Base-by-base conservation (phyloP, 1,284 basidiomycete genomes). In the Sanghuangporus sanghuang region DNA sequence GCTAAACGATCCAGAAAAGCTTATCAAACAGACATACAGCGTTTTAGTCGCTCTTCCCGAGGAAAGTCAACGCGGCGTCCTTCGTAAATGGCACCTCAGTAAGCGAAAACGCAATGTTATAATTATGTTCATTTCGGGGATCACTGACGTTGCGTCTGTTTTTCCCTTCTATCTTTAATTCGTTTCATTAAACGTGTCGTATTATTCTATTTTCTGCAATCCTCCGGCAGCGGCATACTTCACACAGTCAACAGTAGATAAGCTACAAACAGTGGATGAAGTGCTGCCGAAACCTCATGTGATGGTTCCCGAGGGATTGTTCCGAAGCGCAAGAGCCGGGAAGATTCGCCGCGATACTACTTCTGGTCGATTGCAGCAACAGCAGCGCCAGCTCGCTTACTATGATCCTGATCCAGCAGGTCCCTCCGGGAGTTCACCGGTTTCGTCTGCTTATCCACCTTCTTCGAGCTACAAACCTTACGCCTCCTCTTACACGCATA, bases 11-110 rank as follows among this genome's bases (percentile, higher is more conserved):
- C 75, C 81, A 50, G 82, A 86, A 68, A 79, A 83, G 61, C 77
- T 92, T 67, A 87, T 91, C 72, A 92, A 92, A 74, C 89, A 92
- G 73, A 92, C 89, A n/a, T 92, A 90, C 73, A 89, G 87, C 69
- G 90, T 91, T 54, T 83, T 86, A 69, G 89, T 92, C 64, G 83
- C 82, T 49, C 77, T 91, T 60, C 88, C 87, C 35, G 79, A 81
- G 66, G 89, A 90, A 73, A 79, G 82, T 59, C 75, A 81, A 39
- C 82, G 82, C 67, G 85, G 84, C 54, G 78, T 85, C 56, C 77
- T 83, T 59, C 84, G 90, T 67, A 92, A 92, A 73, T 92, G 89
- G 89, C 89, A 92, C 71, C 78, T 92, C 50, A 92, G 89, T 92
- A 74, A 73, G 88, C 77, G 35, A 54, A 32, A 27, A 16, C 14